Evolutionary conservation across 345 rosid species (phyloP).

Genomic region (Eucalyptus fibrosa): DNA sequence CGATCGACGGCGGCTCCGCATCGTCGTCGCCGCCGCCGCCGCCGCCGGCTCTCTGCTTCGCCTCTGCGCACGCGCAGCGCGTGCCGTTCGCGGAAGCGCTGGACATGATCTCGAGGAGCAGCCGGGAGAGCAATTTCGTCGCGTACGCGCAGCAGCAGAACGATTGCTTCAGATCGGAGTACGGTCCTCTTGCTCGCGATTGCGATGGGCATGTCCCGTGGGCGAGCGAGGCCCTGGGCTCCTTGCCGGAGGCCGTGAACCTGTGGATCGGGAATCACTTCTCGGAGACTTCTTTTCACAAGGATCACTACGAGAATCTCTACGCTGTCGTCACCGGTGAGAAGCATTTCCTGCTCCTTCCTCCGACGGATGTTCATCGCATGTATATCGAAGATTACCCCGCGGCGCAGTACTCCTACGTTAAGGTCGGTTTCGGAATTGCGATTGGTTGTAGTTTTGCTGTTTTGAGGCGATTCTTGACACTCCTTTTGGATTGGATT

Average conservation of each 20-base stretch:
- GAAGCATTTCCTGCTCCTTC: slow-evolving; percentile 75
- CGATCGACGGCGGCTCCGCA: not conserved
- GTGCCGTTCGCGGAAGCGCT: slow-evolving; percentile 51
- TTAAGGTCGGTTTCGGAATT: slow-evolving; percentile 2
- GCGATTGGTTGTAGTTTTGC: not conserved
- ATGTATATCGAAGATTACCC: slow-evolving; percentile 60
- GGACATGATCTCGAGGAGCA: slow-evolving; percentile 3
- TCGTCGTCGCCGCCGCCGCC: not conserved
- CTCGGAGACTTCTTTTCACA: slow-evolving; percentile 75
- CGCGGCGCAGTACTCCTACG: slow-evolving; percentile 47
- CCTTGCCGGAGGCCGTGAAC: slow-evolving; percentile 82
- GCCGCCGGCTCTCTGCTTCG: slow-evolving; percentile 35
- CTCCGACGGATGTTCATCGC: slow-evolving; percentile 80
- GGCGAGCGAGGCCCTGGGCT: slow-evolving; percentile 75
- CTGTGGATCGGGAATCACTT: slow-evolving; percentile 77
- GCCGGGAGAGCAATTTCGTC: slow-evolving; percentile 7
- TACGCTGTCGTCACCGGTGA: slow-evolving; percentile 79
- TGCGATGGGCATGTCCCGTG: slow-evolving; percentile 57
- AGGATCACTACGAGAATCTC: slow-evolving; percentile 86
- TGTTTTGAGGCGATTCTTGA: not conserved
- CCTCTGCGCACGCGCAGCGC: slow-evolving; percentile 57
- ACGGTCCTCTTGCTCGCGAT: slow-evolving; percentile 29
- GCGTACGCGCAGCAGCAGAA: slow-evolving; percentile 82
- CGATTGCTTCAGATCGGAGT: slow-evolving; percentile 74
- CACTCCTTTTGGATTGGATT: not conserved